These are phyloP conservation scores for Myxozyma neglecta DNA, from an alignment of 805 yeast genomes.

Conservation along the genomic window DNA sequence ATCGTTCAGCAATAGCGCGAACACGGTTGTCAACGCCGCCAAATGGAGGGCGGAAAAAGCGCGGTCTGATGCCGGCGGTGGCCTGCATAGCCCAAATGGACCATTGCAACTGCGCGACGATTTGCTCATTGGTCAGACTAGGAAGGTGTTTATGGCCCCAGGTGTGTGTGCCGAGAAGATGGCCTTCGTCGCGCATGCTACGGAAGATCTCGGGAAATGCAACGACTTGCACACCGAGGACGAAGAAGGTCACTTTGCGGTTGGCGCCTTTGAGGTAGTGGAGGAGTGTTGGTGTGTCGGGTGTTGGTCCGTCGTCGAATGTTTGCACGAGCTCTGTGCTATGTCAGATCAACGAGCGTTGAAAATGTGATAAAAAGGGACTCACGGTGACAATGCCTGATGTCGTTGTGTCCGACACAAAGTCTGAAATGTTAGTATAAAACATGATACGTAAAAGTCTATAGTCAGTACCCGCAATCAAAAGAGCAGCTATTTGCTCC, in stretches of 20 bases:
- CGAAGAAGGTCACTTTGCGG: constrained; percentile 72
- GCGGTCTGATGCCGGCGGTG: constrained; percentile 80
- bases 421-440: background rate
- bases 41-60: constrained; percentile 94
- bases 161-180: constrained; percentile 82
- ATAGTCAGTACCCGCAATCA: constrained; percentile 18
- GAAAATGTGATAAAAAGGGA: background rate
- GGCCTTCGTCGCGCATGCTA: constrained; percentile 60
- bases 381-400: constrained; percentile 21
- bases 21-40: constrained; percentile 91
- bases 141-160: constrained; percentile 92
- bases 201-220: constrained; percentile 72
- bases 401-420: constrained; percentile 23
- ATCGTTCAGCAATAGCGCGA: constrained; percentile 71
- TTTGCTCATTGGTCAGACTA: constrained; percentile 68
- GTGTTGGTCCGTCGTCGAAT: constrained; percentile 93
- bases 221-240: constrained; percentile 78
- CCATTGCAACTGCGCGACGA: constrained; percentile 90
- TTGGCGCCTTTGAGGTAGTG: constrained; percentile 46
- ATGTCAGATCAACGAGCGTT: background rate
- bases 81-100: constrained; percentile 98
- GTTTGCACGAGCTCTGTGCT: constrained; percentile 65
- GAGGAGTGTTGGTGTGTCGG: constrained; percentile 62
- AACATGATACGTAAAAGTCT: background rate
- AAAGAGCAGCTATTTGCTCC: constrained; percentile 17